Evolutionary conservation across 202 grass and related monocot genomes (phyloP), one percentile per base, ranked within the genome.

Genomic region (Digitaria exilis): DNA sequence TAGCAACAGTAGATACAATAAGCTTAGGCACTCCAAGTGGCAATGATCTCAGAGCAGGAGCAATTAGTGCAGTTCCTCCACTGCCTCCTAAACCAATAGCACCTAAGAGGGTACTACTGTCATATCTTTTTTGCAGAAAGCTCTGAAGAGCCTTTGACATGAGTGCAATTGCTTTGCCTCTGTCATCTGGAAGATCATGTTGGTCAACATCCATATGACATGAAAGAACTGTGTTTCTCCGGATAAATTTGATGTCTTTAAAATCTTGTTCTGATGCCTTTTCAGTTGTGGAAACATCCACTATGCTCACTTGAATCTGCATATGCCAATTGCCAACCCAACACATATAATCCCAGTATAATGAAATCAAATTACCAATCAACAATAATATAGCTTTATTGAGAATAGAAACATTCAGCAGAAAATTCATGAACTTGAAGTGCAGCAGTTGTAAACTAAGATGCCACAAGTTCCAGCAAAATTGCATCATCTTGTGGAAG

Each of bases 11-110:
- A 37, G 92, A 98, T 65, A 98, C 88, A 80, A 98, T 95, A 74
- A 98, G 69, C 72, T 95, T 98, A 79, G 95, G 95, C n/a, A 95
- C 81, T 67, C 95, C 92, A 0, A 98, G 90, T 21, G 92, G 92
- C 42, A 98, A 89, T 73, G 89, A 91, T 83, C 87, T 90, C 67
- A 98, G 49, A 77, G 95, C 88, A 84, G 95, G 87, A 78, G 95
- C 86, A 32, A 95, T 82, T 51, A 98, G 80, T 57, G 92, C 73
- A 9, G 95, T 95, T 87, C 95, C 95, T 43, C 95, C 92, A 80
- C 95, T 98, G 51, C 92, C 95, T 50, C 95, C 95, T 29, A 98
- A 76, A 56, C 95, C 95, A 81, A 98, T 83, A 66, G 87, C 89
- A 52, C 88, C 95, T 56, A 88, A n/a, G 78, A 95, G 85, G 22